phyloP scores from a whole-genome alignment of 306 rosid genomes.

The Begonia loranthoides region DNA sequence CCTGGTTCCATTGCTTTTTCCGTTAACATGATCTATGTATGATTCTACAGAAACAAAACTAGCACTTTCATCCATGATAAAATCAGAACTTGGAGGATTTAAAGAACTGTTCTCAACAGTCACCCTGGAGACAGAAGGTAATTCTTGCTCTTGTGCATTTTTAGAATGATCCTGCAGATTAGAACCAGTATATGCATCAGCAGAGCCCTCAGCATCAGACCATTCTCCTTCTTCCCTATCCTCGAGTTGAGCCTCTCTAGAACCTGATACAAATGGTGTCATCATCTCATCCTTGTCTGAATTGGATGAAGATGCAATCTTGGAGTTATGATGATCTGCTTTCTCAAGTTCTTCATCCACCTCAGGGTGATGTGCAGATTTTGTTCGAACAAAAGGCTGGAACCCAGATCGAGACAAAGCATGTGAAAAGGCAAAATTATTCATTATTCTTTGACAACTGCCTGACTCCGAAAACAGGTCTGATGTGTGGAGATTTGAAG shows the following conservation, averaged over 20 bases:
- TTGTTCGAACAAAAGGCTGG: conserved; percentile 86
- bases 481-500: conserved; percentile 34
- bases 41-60: conserved; percentile 30
- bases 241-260: conserved; percentile 23
- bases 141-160: conserved; percentile 32
- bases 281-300: conserved; percentile 24
- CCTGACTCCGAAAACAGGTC: conserved; percentile 39
- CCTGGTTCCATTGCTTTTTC: conserved; percentile 31
- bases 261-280: conserved; percentile 18
- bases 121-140: conserved; percentile 20
- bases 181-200: conserved; percentile 13
- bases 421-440: conserved; percentile 69
- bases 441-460: conserved; percentile 43
- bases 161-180: conserved; percentile 11
- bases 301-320: conserved; percentile 18
- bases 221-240: conserved; percentile 99
- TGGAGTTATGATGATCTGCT: conserved; percentile 25
- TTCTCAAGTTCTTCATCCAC: conserved; percentile 29
- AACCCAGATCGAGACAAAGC: conserved; percentile 76
- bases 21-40: conserved; percentile 31
- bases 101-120: conserved; percentile 29
- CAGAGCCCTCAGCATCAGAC: conserved; percentile 79
- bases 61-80: conserved; percentile 29
- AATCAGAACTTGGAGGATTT: conserved; percentile 23
- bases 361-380: conserved; percentile 27